Base-by-base conservation (phyloP, 2,329 filamentous ascomycete species). In the Botrytis elliptica region DNA sequence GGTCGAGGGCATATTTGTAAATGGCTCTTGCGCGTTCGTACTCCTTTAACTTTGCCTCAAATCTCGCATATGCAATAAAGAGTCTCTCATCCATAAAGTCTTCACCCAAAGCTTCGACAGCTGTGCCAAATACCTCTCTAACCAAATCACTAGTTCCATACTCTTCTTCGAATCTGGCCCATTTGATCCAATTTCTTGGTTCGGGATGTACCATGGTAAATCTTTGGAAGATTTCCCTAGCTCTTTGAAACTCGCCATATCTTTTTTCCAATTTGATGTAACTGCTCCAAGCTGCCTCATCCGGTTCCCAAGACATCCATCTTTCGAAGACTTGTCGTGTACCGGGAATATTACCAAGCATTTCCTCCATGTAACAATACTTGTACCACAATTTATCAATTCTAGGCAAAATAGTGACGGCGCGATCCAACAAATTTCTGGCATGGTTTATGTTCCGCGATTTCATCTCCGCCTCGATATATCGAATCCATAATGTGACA, bases 331-430 rank as follows among this genome's bases (percentile, higher is more conserved):
- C 93, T 79, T 97, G 93, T 74, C 96, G 87, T 4, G 94, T 97
- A 52, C 95, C 96, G 4, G 95, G 90, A 67, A 99, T 91, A 80
- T 99, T 98, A 10, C 94, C 94, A 72, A 99, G 88, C 84, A 95
- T 98, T 87, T 99, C 96, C 85, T 98, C 95, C 92, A 97, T 97
- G 82, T 97, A 97, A 40, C 97, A 94, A 85, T 98, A 99, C 83
- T 98, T 98, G 86, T 97, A 99, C 96, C 96, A 99, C 49, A 99
- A 85, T 86, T 98, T 98, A 82, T 98, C 94, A 59, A 98, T 89
- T 73, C 96, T 88, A 8, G 96, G 96, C 57, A 98, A 85, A 73
- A 97, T 93, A 0, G 94, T 94, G 71, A 98, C 93, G n/a, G 96
- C 95, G 72, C 96, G 91, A 82, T 99, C 96, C 70, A 99, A 89